Evolutionary conservation across 192 early-diverging fungal species (phyloP), one percentile per base, ranked within the genome.

Genomic region (Jimgerdemannia flammicorona): DNA sequence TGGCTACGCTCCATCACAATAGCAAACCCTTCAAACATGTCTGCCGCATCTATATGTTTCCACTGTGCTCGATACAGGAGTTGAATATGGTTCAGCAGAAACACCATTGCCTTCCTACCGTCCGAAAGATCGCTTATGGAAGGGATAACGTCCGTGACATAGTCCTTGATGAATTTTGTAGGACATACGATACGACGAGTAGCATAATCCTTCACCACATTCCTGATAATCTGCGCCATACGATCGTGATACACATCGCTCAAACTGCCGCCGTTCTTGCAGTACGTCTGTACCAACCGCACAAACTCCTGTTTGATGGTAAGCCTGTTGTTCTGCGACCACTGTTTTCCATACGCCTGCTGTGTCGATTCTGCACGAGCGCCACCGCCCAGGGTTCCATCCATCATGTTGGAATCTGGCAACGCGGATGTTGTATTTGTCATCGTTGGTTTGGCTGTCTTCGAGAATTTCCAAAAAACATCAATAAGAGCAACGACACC

Each of bases 281-380:
- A 79, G 74, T 87, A 88, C 19, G 70, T 71, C 14, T 83, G 84
- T 0, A 87, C 73, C 18, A 89, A 75, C 19, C 77, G 75, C 7
- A 87, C 64, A 68, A 89, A 89, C 44, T 87, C 82, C 63, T 79
- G 83, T 67, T 89, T 89, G n/a, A 89, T 83, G 0, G 80, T 84
- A 9, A 88, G 75, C 10, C 85, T 82, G 71, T 89, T 86, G 20
- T 89, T 89, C 43, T 89, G 88, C 40, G 83, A 79, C 87, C 88
- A 88, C 7, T 83, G 81, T 70, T 88, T 89, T 14, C 88, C 88
- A n/a, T 77, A 74, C 0, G 75, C 72, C 10, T 77, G 79, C 43
- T 80, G 75, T 17, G 72, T 64, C 19, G 76, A 74, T 11, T 70
- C 75, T 2, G 54, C 43, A 3, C 72, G 68, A 1, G 54, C 14